A percentile compares a stretch with the other conserved stretches of the same genome.
Conservation (phyloP, 768 basidiomycete genomes). For the Holtermannia corniformis region DNA sequence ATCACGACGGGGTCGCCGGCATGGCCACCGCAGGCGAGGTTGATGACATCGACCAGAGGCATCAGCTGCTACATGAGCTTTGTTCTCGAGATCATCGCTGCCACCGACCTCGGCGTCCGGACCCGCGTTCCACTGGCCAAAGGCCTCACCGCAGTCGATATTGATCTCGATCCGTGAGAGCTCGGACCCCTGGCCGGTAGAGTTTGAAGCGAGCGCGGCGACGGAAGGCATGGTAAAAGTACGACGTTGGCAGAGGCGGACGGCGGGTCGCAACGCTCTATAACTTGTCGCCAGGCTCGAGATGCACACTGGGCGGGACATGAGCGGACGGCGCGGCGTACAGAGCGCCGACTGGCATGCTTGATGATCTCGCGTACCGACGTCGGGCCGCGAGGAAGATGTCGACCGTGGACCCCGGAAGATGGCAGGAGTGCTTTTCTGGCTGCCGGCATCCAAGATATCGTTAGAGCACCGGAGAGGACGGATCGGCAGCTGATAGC, state of each 20-base stretch:
- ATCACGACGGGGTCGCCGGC: constrained; percentile 58
- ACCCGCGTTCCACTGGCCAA: constrained; percentile 21
- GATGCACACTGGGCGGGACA: background rate
- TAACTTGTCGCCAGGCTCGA: no score
- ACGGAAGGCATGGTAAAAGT: background rate
- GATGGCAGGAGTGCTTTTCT: no score
- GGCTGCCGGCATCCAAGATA: no score
- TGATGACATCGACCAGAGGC: constrained; percentile 50
- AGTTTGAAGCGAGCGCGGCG: background rate
- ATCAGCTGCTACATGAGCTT: constrained; percentile 21
- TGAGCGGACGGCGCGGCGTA: background rate
- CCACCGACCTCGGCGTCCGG: constrained; percentile 7
- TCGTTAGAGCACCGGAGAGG: no score
- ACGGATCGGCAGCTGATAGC: no score
- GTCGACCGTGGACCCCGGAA: no score
- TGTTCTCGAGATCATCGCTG: background rate
- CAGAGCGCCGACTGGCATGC: no score
- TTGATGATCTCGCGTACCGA: no score
- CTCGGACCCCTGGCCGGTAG: background rate
- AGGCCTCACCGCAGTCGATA: constrained; percentile 25
- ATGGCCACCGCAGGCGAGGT: constrained; percentile 62
- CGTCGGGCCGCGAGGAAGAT: no score
- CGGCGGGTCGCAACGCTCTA: no score
- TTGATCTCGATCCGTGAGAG: constrained; percentile 21
- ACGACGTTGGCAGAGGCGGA: background rate